These are phyloP conservation scores for Wakefieldia striispora DNA, from an alignment of 768 basidiomycete genomes.

Conservation along the genomic window DNA sequence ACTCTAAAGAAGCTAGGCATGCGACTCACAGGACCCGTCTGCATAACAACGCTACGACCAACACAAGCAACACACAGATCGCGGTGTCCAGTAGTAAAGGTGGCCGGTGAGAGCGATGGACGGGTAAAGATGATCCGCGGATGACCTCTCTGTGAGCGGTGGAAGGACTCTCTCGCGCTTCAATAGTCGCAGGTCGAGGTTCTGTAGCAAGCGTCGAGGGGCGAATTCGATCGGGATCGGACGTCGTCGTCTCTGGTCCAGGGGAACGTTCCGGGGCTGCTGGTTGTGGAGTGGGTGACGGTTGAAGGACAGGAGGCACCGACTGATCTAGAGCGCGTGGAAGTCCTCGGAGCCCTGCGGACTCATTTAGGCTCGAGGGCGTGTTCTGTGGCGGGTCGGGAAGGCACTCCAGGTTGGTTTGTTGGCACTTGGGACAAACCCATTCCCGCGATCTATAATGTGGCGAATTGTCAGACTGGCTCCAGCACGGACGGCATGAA, in stretches of 20 bases:
- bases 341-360: constrained; percentile 24
- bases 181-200: constrained; percentile 7
- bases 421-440: constrained; percentile 72
- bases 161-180: constrained; percentile 10
- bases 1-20: constrained; percentile 10
- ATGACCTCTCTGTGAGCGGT: constrained; percentile 9
- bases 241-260: constrained; percentile 8
- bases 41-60: constrained; percentile 67
- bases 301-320: constrained; percentile 16
- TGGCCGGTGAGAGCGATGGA: constrained; percentile 36
- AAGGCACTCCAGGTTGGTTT: constrained; percentile 64
- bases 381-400: constrained; percentile 53
- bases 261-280: constrained; percentile 19
- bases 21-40: constrained; percentile 48
- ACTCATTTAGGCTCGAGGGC: constrained; percentile 13
- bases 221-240: constrained; percentile 17
- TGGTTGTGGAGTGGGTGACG: constrained; percentile 13
- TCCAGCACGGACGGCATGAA: constrained; percentile 11
- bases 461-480: constrained; percentile 10
- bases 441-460: constrained; percentile 70
- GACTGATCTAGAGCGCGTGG: constrained; percentile 11
- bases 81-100: constrained; percentile 70
- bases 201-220: constrained; percentile 15
- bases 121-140: constrained; percentile 16
- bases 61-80: constrained; percentile 68